These are phyloP conservation scores for Boletus eberwhitei DNA, from an alignment of 768 basidiomycete genomes.

Conservation along the genomic window DNA sequence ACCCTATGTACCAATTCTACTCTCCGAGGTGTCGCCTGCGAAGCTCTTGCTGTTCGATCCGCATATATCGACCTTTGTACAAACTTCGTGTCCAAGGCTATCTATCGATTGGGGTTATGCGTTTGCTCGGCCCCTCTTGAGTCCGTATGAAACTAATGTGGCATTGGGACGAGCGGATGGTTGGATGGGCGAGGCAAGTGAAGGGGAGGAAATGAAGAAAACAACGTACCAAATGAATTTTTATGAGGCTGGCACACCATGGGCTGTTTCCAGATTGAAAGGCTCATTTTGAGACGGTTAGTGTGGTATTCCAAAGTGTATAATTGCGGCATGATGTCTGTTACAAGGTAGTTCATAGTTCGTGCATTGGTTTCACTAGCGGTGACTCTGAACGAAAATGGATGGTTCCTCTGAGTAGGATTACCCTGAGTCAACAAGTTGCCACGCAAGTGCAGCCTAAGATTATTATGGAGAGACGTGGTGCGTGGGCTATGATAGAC, in stretches of 20 bases:
- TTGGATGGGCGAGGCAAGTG: slow-evolving; percentile 53
- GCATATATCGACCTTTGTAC: slow-evolving; percentile 85
- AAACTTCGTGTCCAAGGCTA: slow-evolving; percentile 93
- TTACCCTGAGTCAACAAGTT: not conserved
- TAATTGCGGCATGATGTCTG: not conserved
- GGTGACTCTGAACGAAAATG: not conserved
- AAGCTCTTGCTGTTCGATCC: slow-evolving; percentile 83
- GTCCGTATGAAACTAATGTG: slow-evolving; percentile 90
- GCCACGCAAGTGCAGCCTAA: not conserved
- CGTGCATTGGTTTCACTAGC: not conserved
- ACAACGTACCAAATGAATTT: slow-evolving; percentile 93
- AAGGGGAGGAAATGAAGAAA: slow-evolving; percentile 16
- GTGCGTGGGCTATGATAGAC: not conserved
- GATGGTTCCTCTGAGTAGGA: too few species aligned
- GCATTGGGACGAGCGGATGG: slow-evolving; percentile 63
- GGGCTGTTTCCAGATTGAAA: slow-evolving; percentile 65
- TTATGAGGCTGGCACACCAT: slow-evolving; percentile 76
- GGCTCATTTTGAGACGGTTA: slow-evolving; percentile 39
- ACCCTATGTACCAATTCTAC: slow-evolving; percentile 84
- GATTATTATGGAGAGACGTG: not conserved
- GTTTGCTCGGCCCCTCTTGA: slow-evolving; percentile 82
- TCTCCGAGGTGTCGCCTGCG: slow-evolving; percentile 95
- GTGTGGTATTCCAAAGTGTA: not conserved
- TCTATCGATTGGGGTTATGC: slow-evolving; percentile 99
- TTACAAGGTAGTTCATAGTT: not conserved